These are phyloP conservation scores for Calocybe cyanea DNA, from an alignment of 768 basidiomycete species.

Conservation along the genomic window DNA sequence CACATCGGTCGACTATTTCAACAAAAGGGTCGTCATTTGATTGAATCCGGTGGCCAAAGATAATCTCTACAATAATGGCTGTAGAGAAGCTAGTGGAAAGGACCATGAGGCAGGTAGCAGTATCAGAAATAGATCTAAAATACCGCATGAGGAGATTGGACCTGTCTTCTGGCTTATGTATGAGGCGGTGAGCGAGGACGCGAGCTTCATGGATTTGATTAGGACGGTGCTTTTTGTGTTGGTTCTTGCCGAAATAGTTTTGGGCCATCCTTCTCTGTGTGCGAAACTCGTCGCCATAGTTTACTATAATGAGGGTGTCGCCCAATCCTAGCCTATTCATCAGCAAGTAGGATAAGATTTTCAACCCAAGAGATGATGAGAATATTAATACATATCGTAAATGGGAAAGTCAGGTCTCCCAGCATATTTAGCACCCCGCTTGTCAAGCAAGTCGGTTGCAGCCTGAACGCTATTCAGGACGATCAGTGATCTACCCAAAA, in stretches of 20 bases:
- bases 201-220: constrained; percentile 27
- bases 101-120: too few species aligned
- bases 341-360: not conserved
- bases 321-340: constrained; percentile 14
- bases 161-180: constrained; percentile 17
- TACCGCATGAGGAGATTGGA: constrained; percentile 10
- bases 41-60: constrained; percentile 15
- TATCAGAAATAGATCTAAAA: not conserved
- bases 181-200: constrained; percentile 26
- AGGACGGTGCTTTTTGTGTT: constrained; percentile 19
- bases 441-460: constrained; percentile 24
- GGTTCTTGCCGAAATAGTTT: constrained; percentile 17
- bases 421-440: constrained; percentile 23
- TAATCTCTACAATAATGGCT: constrained; percentile 13
- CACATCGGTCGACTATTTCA: constrained; percentile 6
- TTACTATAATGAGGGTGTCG: constrained; percentile 17
- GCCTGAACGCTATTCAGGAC: constrained; percentile 20
- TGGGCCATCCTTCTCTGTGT: constrained; percentile 18
- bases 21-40: constrained; percentile 15
- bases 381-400: constrained; percentile 11
- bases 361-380: too few species aligned
- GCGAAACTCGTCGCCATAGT: constrained; percentile 20
- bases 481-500: constrained; percentile 23
- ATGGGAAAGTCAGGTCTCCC: constrained; percentile 16
- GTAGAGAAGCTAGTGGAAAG: constrained; percentile 15